Evolutionary conservation across 2,329 filamentous ascomycete species (phyloP), one percentile per base, ranked within the genome.

Genomic region (Fusarium sacchari): DNA sequence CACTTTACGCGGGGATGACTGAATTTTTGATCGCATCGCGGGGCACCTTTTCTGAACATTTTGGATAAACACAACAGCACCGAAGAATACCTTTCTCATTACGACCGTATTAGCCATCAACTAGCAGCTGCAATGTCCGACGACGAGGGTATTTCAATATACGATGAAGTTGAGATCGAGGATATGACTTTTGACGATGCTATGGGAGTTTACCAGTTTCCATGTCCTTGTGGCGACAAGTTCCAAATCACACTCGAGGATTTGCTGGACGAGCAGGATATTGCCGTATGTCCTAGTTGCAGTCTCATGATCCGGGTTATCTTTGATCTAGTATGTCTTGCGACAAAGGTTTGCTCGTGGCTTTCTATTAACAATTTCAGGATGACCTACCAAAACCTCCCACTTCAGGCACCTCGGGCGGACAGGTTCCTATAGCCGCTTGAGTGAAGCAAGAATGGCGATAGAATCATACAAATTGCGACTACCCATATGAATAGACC

Each of bases 101-200:
- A 46, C 52, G n/a, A 52, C n/a, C 28, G 46, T 40, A 37, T 10
- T 30, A 47, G 42, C 32, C 24, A 32, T 37, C 37, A 55, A 59
- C 53, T 18, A 49, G 37, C 36, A 30, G 34, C 49, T 62, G 84
- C 75, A 64, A 92, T 91, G 90, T 87, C 90, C 40, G 90, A 91
- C 80, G 89, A 92, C 73, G 87, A 89, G 60, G 85, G 85, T 39
- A 83, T 92, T 64, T 91, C 92, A 76, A 94, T 97, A 81, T 98
- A 98, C 86, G 96, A 98, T 80, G 96, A 98, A 84, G 96, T 98
- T 83, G 96, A 98, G 82, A 98, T 98, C 85, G 96, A 98, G 83
- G 96, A 99, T 84, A 97, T 98, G 95, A 96, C 93, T 79, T 98
- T 90, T 82, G 95, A 98, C 83, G 85, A 91, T 52, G 87, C 88